These are phyloP conservation scores for Solioccasus polychromus DNA, from an alignment of 768 basidiomycete species.

Conservation along the genomic window DNA sequence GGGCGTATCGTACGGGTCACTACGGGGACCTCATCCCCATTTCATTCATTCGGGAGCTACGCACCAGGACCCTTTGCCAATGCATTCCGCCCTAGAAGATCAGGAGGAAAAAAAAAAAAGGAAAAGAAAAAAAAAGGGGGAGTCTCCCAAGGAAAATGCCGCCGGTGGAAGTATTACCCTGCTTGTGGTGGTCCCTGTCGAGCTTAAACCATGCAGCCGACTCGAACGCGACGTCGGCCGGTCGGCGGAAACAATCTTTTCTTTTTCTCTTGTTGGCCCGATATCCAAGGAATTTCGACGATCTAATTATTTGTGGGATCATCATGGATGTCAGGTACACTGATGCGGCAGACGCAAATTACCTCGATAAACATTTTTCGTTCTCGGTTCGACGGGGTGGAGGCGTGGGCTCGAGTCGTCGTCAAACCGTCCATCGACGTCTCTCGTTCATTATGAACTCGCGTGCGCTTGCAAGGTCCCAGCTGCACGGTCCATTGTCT, in stretches of 20 bases:
- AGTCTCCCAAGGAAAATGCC: conserved; percentile 2
- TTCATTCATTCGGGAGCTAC: not conserved
- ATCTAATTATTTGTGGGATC: conserved; percentile 1
- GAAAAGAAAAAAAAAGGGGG: too few species aligned
- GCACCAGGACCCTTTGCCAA: not conserved
- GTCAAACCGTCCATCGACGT: not conserved
- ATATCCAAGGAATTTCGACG: too few species aligned
- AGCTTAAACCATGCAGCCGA: conserved; percentile 9
- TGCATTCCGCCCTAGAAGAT: not conserved
- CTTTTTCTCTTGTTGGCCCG: too few species aligned
- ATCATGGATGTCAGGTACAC: conserved; percentile 15
- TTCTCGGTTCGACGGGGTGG: too few species aligned
- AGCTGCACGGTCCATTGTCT: too few species aligned
- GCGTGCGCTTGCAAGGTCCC: too few species aligned
- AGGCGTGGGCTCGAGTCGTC: conserved; percentile 10
- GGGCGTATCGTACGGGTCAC: conserved; percentile 1
- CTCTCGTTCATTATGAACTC: not conserved
- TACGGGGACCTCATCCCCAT: not conserved
- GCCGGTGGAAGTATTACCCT: not conserved
- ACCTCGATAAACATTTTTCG: not conserved
- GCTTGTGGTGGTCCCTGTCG: not conserved
- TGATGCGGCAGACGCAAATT: conserved; percentile 7
- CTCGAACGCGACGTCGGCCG: too few species aligned
- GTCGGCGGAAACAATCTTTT: conserved; percentile 2
- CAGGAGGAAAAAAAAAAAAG: too few species aligned